Evolutionary conservation across 2,329 filamentous ascomycete species (phyloP), one percentile per base, ranked within the genome.

Genomic region (Xylariaceae sp.): DNA sequence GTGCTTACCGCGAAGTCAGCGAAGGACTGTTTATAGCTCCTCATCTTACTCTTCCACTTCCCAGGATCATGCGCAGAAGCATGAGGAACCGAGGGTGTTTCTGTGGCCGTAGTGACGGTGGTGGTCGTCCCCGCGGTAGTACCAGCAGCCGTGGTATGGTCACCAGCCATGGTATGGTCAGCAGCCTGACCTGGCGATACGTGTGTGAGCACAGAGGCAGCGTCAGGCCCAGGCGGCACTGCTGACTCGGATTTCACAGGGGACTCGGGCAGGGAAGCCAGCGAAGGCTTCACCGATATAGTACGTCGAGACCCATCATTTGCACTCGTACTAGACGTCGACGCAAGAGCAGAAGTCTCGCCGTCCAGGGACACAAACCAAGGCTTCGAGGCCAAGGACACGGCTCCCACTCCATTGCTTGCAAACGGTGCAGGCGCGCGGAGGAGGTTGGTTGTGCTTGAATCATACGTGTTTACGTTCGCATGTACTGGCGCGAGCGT

Each of bases 1-100:
- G 21, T 24, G 11, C 21, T 24, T 44, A 59, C 55, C 11, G 46
- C 32, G 32, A 57, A 57, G 30, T 50, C 50, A 3, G 41, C 46
- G 3, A 48, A 33, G 4, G 50, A 47, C 16, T 48, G 51, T 36
- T 51, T 55, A 6, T 50, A 34, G 4, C 44, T 38, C 9, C 16
- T 43, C 11, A 46, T 35, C 21, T 49, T 51, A 7, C 40, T 37
- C 2, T 41, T 40, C 31, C 36, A 44, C 15, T 41, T 41, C 26
- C 21, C 43, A 3, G 43, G 36, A 16, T 42, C 32, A 18, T 48
- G 43, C 26, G 43, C 13, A 18, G 42, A 41, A 7, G 38, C 38
- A 3, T 43, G 34, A 11, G 44, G 36, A 2, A 42, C 18, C 24
- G 39, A n/a, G 23, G 31, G 24, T 29, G 43, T 34, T 26, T 41